Conservation (phyloP, 164 flowering plant genomes). For the Chloranthus sessilifolius region DNA sequence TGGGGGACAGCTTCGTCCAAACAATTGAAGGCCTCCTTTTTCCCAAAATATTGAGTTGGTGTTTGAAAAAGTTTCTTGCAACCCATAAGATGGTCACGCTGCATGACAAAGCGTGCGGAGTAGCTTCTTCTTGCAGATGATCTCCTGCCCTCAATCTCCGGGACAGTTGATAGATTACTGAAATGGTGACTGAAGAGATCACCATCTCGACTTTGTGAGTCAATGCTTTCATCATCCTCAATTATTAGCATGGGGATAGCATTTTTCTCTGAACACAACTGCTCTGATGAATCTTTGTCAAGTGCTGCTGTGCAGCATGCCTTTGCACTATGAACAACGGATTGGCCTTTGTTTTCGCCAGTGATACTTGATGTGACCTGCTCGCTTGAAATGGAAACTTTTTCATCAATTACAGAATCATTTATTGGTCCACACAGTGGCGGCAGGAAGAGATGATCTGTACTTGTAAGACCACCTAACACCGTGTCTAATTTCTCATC, state of each 20-base stretch:
- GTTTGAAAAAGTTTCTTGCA: conserved; percentile 28
- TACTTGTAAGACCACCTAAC: conserved; percentile 5
- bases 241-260: conserved; percentile 12
- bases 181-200: conserved; percentile 12
- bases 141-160: conserved; percentile 31
- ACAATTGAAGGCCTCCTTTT: conserved; percentile 9
- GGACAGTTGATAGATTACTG: conserved; percentile 41
- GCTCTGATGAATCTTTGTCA: conserved; percentile 4
- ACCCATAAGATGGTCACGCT: conserved; percentile 26
- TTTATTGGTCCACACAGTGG: conserved; percentile 8
- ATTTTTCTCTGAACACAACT: conserved; percentile 4
- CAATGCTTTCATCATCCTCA: conserved; percentile 10
- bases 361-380: background rate
- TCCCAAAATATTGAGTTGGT: conserved; percentile 13
- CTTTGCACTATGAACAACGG: conserved; percentile 2
- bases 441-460: background rate
- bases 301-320: conserved; percentile 6
- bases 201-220: conserved; percentile 10
- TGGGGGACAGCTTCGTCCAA: conserved; percentile 11
- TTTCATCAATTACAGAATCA: conserved; percentile 7
- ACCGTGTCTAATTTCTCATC: conserved; percentile 7
- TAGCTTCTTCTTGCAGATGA: conserved; percentile 37
- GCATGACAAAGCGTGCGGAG: conserved; percentile 34
- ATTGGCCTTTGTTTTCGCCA: conserved; percentile 6
- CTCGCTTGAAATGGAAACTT: conserved; percentile 3